Percentiles rank a stretch among this genome's conserved stretches.
These are phyloP conservation scores for Hyphopichia pseudoburtonii DNA, from an alignment of 1,139 yeast species.

Conservation along the genomic window DNA sequence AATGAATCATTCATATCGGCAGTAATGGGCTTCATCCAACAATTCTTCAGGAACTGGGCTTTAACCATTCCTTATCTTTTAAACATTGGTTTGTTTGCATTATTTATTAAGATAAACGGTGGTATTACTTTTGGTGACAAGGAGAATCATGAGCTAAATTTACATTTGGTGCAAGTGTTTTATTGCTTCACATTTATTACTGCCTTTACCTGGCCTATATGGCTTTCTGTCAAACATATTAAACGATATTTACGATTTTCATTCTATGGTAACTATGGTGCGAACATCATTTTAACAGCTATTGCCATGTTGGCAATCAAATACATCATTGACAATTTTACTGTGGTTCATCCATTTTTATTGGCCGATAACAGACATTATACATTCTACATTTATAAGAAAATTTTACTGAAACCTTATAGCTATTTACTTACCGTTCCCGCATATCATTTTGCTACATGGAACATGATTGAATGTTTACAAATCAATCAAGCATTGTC, in stretches of 20 bases:
- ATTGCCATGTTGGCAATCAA: constrained; percentile 36
- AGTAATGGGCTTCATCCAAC: background rate
- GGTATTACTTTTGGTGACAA: constrained; percentile 90
- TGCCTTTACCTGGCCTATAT: constrained; percentile 67
- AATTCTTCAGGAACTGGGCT: constrained; percentile 23
- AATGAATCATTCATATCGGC: background rate
- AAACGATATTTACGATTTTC: constrained; percentile 30
- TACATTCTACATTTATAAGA: constrained; percentile 80
- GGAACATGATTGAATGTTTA: constrained; percentile 37
- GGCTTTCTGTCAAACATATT: constrained; percentile 49
- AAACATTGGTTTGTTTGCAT: constrained; percentile 52
- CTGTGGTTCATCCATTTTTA: constrained; percentile 84
- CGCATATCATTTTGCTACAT: constrained; percentile 68
- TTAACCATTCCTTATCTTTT: constrained; percentile 50
- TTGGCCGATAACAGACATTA: constrained; percentile 94
- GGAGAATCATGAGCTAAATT: constrained; percentile 69
- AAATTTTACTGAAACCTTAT: constrained; percentile 48
- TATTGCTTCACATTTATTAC: constrained; percentile 69
- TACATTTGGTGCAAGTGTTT: constrained; percentile 79
- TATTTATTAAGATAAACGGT: constrained; percentile 62
- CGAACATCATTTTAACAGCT: constrained; percentile 16
- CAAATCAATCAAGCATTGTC: constrained; percentile 17
- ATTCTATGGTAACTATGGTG: constrained; percentile 20
- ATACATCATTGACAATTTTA: constrained; percentile 54
- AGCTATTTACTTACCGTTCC: constrained; percentile 55